Conservation (phyloP, 2,329 filamentous ascomycete species). For the Sclerotiophoma versabilis region DNA sequence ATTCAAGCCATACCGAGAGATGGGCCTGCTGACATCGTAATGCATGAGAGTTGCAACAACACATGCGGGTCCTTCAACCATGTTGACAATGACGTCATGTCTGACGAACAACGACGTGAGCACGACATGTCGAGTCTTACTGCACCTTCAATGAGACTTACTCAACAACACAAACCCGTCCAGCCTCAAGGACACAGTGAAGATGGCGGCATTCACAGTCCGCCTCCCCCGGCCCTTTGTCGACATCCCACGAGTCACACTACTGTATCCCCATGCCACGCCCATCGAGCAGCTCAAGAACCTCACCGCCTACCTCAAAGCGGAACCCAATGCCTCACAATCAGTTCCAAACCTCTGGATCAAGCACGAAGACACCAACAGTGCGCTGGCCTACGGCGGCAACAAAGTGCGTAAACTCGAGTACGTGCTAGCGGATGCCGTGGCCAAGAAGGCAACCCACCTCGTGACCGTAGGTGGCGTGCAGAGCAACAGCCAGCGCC, state of each 20-base stretch:
- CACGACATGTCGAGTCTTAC: neutral
- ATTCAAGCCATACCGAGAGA: conserved; percentile 14
- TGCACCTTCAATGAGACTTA: neutral
- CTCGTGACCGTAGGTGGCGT: conserved; percentile 14
- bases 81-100: conserved; percentile 15
- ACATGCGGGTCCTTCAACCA: neutral
- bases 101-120: neutral
- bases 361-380: conserved; percentile 17
- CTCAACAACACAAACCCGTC: neutral
- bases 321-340: neutral
- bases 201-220: neutral
- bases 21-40: conserved; percentile 13
- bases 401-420: conserved; percentile 17
- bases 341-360: conserved; percentile 9
- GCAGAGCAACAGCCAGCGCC: conserved; percentile 16
- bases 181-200: too few species aligned
- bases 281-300: conserved; percentile 7
- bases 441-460: conserved; percentile 13
- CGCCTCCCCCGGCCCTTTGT: conserved; percentile 6
- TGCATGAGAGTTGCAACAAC: neutral
- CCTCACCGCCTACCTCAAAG: conserved; percentile 4
- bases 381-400: conserved; percentile 15
- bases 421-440: conserved; percentile 13
- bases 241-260: conserved; percentile 4
- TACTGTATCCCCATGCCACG: conserved; percentile 8